phyloP scores from a whole-genome alignment of 1,139 yeast species.

The Starmera stellimalicola region DNA sequence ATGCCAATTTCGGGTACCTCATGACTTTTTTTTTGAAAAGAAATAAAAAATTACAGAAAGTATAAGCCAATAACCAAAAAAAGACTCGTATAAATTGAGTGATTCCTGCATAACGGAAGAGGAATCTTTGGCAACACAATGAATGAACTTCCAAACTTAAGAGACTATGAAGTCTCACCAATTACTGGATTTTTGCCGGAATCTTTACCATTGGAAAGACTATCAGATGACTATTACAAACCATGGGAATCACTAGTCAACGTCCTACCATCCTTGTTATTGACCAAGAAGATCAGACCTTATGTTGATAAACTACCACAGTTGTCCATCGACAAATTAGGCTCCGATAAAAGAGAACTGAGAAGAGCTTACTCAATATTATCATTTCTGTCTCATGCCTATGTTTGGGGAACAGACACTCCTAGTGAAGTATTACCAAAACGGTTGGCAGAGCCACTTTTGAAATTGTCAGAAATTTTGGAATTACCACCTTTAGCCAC shows the following conservation, averaged over 20 bases:
- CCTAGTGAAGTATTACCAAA: slow-evolving; percentile 62
- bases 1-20: no score
- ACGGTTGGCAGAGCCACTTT: slow-evolving; percentile 62
- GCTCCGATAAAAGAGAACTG: slow-evolving; percentile 35
- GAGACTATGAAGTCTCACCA: slow-evolving; percentile 63
- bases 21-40: no score
- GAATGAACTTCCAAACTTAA: slow-evolving; percentile 35
- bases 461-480: slow-evolving; percentile 45
- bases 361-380: slow-evolving; percentile 76
- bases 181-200: slow-evolving; percentile 73
- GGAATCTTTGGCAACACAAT: no score
- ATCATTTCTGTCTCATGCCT: slow-evolving; percentile 78
- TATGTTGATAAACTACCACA: slow-evolving; percentile 53
- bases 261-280: slow-evolving; percentile 62
- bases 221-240: slow-evolving; percentile 53
- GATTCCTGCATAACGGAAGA: no score
- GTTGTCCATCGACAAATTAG: slow-evolving; percentile 37
- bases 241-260: slow-evolving; percentile 72
- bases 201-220: slow-evolving; percentile 46
- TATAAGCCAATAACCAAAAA: no score
- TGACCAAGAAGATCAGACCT: slow-evolving; percentile 51
- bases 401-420: slow-evolving; percentile 73
- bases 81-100: no score
- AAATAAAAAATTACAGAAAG: no score
- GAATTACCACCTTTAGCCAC: slow-evolving; percentile 83